Base-by-base conservation (phyloP, 2,329 filamentous ascomycete species). In the Calonectria naviculata region DNA sequence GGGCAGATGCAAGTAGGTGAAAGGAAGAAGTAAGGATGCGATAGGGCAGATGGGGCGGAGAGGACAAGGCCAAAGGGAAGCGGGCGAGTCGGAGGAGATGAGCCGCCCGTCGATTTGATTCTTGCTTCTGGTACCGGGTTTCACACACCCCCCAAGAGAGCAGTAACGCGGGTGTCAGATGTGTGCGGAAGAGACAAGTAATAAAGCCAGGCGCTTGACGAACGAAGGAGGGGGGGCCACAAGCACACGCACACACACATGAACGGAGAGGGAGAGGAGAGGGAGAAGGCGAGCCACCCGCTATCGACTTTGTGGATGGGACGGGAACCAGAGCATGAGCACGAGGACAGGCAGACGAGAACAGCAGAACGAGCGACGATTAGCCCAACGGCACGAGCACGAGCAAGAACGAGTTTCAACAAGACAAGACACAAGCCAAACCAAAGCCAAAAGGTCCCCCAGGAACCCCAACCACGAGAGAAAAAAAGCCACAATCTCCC, bases 211-310 rank as follows among this genome's bases (percentile, higher is more conserved):
- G 26, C 49, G 19, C 47, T 42, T 28, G 42, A 52, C 26, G 52
- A 34, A 64, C 41, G 65, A 61, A 71, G 36, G 41, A 28, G 60
- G 58, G 54, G 69, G 52, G 46, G 36, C 52, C 65, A 69, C 60
- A 68, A 66, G 65, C 70, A 74, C 68, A 47, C 24, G 63, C 54
- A 76, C 70, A 61, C 68, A 41, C 74, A 49, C 44, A 42, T 29
- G 12, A 31, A 56, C 26, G 38, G 15, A 24, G 21, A 28, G 21
- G 31, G 31, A 38, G 31, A 38, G 42, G 42, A 46, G 9, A 46
- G 24, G 21, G 17, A 26, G 21, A 26, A 58, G 31, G 52, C 52
- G 52, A 58, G 52, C 52, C 31, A 56, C 31, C 52, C 52, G 52
- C 52, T 58, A 21, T 38, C 31, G 52, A 58, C 13, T 58, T 52